Conservation (phyloP, 768 basidiomycete species). For the Cyclocybe cylindracea region DNA sequence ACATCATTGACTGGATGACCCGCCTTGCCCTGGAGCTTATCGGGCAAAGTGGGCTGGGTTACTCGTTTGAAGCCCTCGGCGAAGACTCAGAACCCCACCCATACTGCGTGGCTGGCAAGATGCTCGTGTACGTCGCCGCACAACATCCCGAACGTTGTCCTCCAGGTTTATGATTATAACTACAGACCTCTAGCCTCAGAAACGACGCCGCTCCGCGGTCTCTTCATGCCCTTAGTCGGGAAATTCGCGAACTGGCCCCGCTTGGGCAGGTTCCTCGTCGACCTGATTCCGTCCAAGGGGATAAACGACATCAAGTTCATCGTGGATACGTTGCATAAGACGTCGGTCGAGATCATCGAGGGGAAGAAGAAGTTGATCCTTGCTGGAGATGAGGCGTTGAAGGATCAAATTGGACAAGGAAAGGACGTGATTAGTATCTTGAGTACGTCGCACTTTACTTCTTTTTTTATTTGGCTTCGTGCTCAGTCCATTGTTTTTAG, state of each 20-base stretch:
- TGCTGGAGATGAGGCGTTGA: conserved; percentile 32
- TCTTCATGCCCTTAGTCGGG: conserved; percentile 15
- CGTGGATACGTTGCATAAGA: conserved; percentile 33
- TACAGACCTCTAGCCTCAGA: conserved; percentile 15
- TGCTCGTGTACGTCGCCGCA: conserved; percentile 25
- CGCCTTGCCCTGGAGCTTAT: conserved; percentile 50
- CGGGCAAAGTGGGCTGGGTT: conserved; percentile 50
- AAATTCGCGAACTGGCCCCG: conserved; percentile 24
- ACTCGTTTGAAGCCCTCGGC: conserved; percentile 41
- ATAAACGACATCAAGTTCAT: conserved; percentile 32
- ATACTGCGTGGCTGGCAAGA: conserved; percentile 31
- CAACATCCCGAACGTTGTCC: neutral
- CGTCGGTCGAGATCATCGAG: conserved; percentile 36
- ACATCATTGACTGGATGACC: conserved; percentile 38
- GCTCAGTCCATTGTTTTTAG: conserved; percentile 15
- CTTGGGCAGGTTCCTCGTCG: conserved; percentile 34
- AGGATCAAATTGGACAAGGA: conserved; percentile 35
- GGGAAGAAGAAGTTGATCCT: conserved; percentile 35
- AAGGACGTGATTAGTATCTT: conserved; percentile 51
- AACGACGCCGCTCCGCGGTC: conserved; percentile 8
- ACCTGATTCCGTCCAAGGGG: conserved; percentile 29
- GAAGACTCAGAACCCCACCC: conserved; percentile 29
- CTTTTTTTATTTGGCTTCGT: neutral
- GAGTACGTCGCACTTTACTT: conserved; percentile 26
- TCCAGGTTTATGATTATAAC: neutral